phyloP scores from a whole-genome alignment of 257 asterid genomes.

The Nicotiana undulata region DNA sequence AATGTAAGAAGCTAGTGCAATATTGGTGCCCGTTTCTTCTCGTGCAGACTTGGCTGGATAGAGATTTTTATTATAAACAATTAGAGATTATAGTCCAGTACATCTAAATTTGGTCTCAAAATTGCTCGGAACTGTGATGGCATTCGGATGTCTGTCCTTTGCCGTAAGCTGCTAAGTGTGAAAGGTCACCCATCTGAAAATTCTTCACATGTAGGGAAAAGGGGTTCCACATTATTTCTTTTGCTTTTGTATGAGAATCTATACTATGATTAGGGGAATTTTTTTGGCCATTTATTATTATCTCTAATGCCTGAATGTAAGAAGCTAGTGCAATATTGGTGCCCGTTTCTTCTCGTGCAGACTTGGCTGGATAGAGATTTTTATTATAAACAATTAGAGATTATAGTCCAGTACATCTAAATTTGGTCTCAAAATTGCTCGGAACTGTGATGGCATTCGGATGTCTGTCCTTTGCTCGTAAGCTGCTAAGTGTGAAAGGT shows the following conservation, averaged over 20 bases:
- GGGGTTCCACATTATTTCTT: neutral
- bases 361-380: neutral
- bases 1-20: neutral
- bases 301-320: neutral
- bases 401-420: too few species aligned
- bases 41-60: neutral
- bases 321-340: neutral
- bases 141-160: neutral
- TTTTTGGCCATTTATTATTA: too few species aligned
- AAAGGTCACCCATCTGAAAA: neutral
- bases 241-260: neutral
- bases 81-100: too few species aligned
- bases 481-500: neutral
- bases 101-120: neutral
- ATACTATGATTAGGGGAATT: neutral
- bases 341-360: neutral
- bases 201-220: neutral
- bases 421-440: neutral
- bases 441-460: neutral
- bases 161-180: neutral
- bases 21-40: neutral
- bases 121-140: neutral
- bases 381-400: neutral
- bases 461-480: neutral
- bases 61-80: neutral